Evolutionary conservation across 805 yeast genomes (phyloP).

Genomic region (Lipomyces starkeyi): DNA sequence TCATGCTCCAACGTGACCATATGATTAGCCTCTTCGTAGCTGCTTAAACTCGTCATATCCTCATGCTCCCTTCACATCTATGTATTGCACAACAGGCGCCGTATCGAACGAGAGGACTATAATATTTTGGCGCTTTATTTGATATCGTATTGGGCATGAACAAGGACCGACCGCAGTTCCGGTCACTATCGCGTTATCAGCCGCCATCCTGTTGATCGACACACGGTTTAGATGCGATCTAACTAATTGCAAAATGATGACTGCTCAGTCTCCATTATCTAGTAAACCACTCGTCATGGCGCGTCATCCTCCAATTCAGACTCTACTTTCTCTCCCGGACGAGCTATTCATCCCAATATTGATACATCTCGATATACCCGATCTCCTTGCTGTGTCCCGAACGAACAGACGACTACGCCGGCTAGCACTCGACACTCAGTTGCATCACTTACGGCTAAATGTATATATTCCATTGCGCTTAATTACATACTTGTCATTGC

Average conservation of each 20-base stretch:
- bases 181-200: not conserved
- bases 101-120: not conserved
- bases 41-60: not conserved
- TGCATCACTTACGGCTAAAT: slow-evolving; percentile 37
- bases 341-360: slow-evolving; percentile 40
- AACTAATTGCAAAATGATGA: not conserved
- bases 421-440: slow-evolving; percentile 38
- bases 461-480: slow-evolving; percentile 38
- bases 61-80: not conserved
- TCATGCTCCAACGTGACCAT: not conserved
- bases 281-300: not conserved
- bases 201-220: not conserved
- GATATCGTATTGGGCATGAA: not conserved
- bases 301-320: not conserved
- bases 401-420: slow-evolving; percentile 35
- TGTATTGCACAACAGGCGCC: not conserved
- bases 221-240: not conserved
- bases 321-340: slow-evolving; percentile 36
- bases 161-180: not conserved
- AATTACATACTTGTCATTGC: slow-evolving; percentile 24
- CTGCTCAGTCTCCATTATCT: not conserved
- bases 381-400: slow-evolving; percentile 38
- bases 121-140: not conserved
- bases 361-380: slow-evolving; percentile 42
- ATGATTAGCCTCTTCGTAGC: not conserved